Evolutionary conservation across 2,329 filamentous ascomycete genomes (phyloP).

Genomic region (Phialocephala subalpina): DNA sequence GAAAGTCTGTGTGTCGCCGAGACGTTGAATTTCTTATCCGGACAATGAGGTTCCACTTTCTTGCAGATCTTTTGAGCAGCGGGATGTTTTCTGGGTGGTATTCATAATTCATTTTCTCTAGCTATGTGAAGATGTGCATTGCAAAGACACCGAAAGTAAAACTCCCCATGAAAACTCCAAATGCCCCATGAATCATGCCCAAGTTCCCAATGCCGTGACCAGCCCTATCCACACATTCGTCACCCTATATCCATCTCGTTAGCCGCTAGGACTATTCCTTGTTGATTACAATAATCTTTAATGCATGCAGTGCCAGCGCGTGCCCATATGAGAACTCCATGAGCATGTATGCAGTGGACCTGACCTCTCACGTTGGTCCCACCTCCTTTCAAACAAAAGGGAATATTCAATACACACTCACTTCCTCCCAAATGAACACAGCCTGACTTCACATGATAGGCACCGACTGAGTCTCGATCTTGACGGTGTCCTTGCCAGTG

Average conservation of each 20-base stretch:
- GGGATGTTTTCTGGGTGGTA: neutral
- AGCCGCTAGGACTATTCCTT: neutral
- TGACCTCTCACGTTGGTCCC: neutral
- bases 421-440: constrained; percentile 11
- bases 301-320: neutral
- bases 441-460: constrained; percentile 12
- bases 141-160: neutral
- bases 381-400: neutral
- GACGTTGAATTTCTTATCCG: neutral
- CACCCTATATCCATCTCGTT: neutral
- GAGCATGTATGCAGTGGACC: constrained; percentile 7
- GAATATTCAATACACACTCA: constrained; percentile 9
- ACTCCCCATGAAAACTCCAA: neutral
- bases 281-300: neutral
- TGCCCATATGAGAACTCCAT: constrained; percentile 7
- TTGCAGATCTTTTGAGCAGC: neutral
- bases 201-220: neutral
- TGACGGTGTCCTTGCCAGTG: neutral
- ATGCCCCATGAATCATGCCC: neutral
- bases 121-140: neutral
- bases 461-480: neutral
- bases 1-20: neutral
- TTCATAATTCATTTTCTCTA: constrained; percentile 7
- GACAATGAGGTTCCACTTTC: neutral
- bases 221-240: neutral